Conservation (phyloP, 2,329 filamentous ascomycete species). For the Calcarisporium arbuscula region DNA sequence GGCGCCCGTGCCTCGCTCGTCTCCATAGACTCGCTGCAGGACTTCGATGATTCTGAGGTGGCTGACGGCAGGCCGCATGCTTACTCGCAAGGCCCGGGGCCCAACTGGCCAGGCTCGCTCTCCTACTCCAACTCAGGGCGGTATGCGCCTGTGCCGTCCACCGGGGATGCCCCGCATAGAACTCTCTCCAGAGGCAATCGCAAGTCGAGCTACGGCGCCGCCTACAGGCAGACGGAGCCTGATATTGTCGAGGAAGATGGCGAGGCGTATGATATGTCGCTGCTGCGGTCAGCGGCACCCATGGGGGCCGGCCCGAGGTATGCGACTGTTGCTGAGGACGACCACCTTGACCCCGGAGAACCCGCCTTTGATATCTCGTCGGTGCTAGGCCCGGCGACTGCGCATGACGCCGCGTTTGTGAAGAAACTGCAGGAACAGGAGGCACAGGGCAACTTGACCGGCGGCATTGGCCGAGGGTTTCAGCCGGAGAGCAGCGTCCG, state of each 20-base stretch:
- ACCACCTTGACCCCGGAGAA: conserved; percentile 17
- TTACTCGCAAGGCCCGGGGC: conserved; percentile 12
- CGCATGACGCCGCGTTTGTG: conserved; percentile 39
- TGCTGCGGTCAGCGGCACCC: conserved; percentile 34
- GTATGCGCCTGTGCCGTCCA: conserved; percentile 21
- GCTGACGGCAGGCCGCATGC: conserved; percentile 12
- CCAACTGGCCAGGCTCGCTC: conserved; percentile 21
- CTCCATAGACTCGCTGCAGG: conserved; percentile 11
- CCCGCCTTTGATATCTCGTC: conserved; percentile 40
- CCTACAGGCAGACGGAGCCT: conserved; percentile 17
- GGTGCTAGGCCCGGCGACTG: conserved; percentile 37
- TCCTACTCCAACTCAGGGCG: conserved; percentile 17
- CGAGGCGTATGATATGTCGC: conserved; percentile 33
- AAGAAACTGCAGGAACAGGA: conserved; percentile 44
- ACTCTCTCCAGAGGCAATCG: conserved; percentile 18
- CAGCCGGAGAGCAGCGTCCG: conserved; percentile 39
- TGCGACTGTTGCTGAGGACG: conserved; percentile 22
- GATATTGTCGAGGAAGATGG: conserved; percentile 31
- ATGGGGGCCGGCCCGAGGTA: conserved; percentile 29
- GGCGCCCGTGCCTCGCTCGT: conserved; percentile 18
- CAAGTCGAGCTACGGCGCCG: conserved; percentile 17
- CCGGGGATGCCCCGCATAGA: conserved; percentile 13
- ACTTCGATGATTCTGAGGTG: conserved; percentile 7
- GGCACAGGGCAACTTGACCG: conserved; percentile 47
- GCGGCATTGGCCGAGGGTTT: conserved; percentile 52